These are phyloP conservation scores for Yamadazyma diospyri DNA, from an alignment of 1,139 yeast species.

Conservation along the genomic window DNA sequence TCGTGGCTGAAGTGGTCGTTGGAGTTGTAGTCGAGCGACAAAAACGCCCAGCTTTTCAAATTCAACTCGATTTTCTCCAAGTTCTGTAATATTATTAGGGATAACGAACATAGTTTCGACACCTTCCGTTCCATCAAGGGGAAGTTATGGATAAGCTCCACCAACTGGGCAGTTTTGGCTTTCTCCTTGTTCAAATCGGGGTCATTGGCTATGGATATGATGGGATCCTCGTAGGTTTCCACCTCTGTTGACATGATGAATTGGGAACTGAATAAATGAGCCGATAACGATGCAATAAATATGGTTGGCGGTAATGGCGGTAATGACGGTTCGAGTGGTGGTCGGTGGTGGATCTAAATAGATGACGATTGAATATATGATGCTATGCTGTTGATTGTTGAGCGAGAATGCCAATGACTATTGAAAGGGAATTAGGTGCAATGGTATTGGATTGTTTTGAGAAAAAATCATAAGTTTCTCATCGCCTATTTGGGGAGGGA, in stretches of 20 bases:
- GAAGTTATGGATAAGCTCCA: constrained; percentile 42
- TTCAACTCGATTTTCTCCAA: constrained; percentile 48
- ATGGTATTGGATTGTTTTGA: constrained; percentile 2
- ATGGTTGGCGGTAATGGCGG: no score
- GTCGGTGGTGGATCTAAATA: no score
- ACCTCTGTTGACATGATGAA: constrained; percentile 15
- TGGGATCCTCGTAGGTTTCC: constrained; percentile 43
- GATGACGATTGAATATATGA: no score
- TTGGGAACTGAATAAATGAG: no score
- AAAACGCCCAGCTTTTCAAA: constrained; percentile 54
- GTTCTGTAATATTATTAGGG: constrained; percentile 46
- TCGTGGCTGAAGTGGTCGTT: constrained; percentile 32
- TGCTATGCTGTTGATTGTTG: no score
- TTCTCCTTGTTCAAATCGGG: constrained; percentile 46
- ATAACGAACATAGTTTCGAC: constrained; percentile 48
- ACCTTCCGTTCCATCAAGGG: constrained; percentile 43
- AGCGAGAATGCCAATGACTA: no score
- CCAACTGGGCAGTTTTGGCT: constrained; percentile 37
- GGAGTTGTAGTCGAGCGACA: constrained; percentile 51
- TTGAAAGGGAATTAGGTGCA: neutral
- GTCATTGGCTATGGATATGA: constrained; percentile 45
- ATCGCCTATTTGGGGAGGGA: constrained; percentile 4
- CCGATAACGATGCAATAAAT: no score
- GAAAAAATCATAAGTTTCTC: constrained; percentile 5
- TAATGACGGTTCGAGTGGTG: no score